These are phyloP conservation scores for Fusarium concolor DNA, from an alignment of 2,329 filamentous ascomycete species.

Conservation along the genomic window DNA sequence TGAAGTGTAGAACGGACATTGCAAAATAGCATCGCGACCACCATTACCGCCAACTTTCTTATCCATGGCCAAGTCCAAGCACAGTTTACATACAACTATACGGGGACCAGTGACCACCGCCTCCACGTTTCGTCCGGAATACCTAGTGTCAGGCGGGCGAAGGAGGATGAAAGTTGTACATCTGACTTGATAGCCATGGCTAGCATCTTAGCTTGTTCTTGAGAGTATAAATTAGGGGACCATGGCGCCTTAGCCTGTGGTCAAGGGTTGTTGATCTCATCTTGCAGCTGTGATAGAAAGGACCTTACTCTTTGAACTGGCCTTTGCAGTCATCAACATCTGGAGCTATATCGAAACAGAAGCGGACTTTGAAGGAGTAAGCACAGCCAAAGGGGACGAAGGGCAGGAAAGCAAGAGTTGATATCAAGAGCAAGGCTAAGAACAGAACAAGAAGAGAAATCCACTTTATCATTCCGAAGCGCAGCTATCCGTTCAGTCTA, in stretches of 20 bases:
- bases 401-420: conserved; percentile 17
- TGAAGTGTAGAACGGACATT: conserved; percentile 24
- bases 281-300: conserved; percentile 44
- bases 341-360: conserved; percentile 11
- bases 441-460: conserved; percentile 35
- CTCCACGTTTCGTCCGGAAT: conserved; percentile 35
- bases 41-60: conserved; percentile 37
- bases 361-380: conserved; percentile 35
- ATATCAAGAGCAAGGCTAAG: conserved; percentile 37
- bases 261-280: conserved; percentile 39
- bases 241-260: conserved; percentile 29
- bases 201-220: conserved; percentile 45
- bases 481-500: conserved; percentile 16
- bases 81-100: conserved; percentile 19
- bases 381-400: conserved; percentile 38
- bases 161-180: conserved; percentile 43
- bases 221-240: conserved; percentile 46
- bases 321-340: conserved; percentile 12
- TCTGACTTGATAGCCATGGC: conserved; percentile 38
- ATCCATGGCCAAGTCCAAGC: conserved; percentile 29
- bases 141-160: conserved; percentile 41
- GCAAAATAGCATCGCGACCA: conserved; percentile 27
- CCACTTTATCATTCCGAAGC: conserved; percentile 31
- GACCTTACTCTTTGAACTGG: conserved; percentile 18
- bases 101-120: conserved; percentile 32